Conservation (phyloP, 2,329 filamentous ascomycete genomes). For the Trichoderma pleuroti region DNA sequence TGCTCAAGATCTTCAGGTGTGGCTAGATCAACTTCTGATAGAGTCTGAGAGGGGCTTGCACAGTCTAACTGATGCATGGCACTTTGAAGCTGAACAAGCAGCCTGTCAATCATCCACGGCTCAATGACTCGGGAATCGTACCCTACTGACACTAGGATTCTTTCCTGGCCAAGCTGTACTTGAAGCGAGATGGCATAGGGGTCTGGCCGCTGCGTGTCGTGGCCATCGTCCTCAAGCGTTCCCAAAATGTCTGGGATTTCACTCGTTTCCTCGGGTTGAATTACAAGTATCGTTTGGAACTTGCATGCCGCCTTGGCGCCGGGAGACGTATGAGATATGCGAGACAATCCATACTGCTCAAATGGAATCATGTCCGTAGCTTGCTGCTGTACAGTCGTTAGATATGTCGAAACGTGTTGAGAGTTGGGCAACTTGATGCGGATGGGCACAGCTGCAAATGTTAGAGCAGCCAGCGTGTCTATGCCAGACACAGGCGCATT, state of each 20-base stretch:
- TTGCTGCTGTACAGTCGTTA: not conserved
- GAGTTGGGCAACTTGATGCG: not conserved
- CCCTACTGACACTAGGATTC: not conserved
- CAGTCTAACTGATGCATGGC: not conserved
- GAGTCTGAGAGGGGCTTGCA: not conserved
- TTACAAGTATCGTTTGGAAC: not conserved
- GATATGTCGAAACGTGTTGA: not conserved
- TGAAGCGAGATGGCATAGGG: slow-evolving; percentile 5
- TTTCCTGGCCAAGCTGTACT: not conserved
- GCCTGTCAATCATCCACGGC: not conserved
- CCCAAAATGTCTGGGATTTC: not conserved
- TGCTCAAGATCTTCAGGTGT: not conserved
- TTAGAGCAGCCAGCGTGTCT: slow-evolving; percentile 22
- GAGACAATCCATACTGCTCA: not conserved
- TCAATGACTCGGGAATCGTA: not conserved
- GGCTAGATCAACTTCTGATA: not conserved
- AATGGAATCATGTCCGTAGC: slow-evolving; percentile 1
- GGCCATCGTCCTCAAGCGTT: not conserved
- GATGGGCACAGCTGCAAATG: slow-evolving; percentile 24
- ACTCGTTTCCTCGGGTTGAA: not conserved
- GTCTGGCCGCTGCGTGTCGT: not conserved
- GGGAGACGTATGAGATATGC: not conserved
- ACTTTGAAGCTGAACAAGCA: not conserved
- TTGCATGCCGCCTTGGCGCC: not conserved
- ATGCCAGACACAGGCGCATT: slow-evolving; percentile 22